Percentiles rank a stretch among this genome's conserved stretches.
These are phyloP conservation scores for Phlebiopsis flavidoalba DNA, from an alignment of 768 basidiomycete species.

Conservation along the genomic window DNA sequence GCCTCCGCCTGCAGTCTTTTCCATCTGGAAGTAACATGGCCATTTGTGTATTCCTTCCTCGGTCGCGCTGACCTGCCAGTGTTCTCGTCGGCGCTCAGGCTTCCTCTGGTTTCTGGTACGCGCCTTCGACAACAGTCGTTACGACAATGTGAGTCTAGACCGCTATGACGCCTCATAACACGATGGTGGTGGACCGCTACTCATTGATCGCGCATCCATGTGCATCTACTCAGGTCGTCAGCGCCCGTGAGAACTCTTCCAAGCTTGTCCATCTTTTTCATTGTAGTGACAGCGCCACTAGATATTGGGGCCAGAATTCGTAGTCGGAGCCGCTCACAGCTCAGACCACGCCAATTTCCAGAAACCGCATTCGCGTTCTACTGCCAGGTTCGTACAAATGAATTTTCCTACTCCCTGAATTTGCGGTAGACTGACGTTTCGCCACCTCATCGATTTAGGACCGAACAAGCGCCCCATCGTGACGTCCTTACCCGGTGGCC, in stretches of 20 bases:
- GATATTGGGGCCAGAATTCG: slow-evolving; percentile 76
- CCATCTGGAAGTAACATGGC: neutral
- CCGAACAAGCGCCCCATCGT: slow-evolving; percentile 54
- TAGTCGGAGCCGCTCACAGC: slow-evolving; percentile 53
- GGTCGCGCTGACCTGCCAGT: slow-evolving; percentile 3
- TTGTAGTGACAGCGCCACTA: slow-evolving; percentile 20
- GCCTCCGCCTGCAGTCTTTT: neutral
- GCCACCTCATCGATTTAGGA: slow-evolving; percentile 35
- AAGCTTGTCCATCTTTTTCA: neutral
- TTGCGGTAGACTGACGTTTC: neutral
- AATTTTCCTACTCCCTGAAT: slow-evolving; percentile 4
- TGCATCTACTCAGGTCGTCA: slow-evolving; percentile 37
- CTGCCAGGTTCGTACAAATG: slow-evolving; percentile 41
- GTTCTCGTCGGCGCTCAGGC: slow-evolving; percentile 12
- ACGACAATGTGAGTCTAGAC: slow-evolving; percentile 52
- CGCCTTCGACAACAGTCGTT: slow-evolving; percentile 48
- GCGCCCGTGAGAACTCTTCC: slow-evolving; percentile 39
- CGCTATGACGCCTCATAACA: neutral
- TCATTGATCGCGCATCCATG: slow-evolving; percentile 2
- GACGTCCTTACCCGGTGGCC: slow-evolving; percentile 68
- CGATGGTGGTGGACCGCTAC: neutral
- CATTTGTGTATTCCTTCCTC: neutral
- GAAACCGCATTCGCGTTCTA: slow-evolving; percentile 58
- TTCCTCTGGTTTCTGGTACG: slow-evolving; percentile 12
- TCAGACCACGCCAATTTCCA: slow-evolving; percentile 53